Conservation (phyloP, 2,329 filamentous ascomycete genomes). For the Uncinocarpus reesii region DNA sequence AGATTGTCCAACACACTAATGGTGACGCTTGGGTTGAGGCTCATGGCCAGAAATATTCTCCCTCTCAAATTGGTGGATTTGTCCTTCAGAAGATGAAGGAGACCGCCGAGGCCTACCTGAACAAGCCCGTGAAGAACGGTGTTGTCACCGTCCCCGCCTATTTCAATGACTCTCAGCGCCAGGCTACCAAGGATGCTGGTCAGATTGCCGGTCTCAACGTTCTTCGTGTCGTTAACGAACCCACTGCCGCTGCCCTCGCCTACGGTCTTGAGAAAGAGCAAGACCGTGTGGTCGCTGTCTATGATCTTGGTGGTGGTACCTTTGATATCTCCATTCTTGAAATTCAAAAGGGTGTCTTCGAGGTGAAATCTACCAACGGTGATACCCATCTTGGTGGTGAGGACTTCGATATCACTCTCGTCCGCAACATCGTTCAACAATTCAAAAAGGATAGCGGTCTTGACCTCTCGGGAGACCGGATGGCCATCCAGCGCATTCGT, state of each 20-base stretch:
- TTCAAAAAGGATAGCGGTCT: constrained; percentile 95
- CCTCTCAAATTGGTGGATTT: constrained; percentile 96
- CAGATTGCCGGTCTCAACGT: constrained; percentile 94
- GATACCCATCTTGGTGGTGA: constrained; percentile 97
- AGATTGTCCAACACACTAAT: constrained; percentile 94
- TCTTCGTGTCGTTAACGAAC: constrained; percentile 95
- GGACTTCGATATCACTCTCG: constrained; percentile 91
- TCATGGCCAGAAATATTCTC: constrained; percentile 89
- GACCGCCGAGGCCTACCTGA: constrained; percentile 86
- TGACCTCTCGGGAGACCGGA: constrained; percentile 82
- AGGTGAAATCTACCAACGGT: constrained; percentile 98
- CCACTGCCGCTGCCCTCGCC: constrained; percentile 86
- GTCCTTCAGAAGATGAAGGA: constrained; percentile 98
- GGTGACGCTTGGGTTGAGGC: constrained; percentile 94
- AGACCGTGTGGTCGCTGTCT: constrained; percentile 84
- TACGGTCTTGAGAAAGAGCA: constrained; percentile 94
- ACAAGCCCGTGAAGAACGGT: constrained; percentile 85
- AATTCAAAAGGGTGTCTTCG: constrained; percentile 95
- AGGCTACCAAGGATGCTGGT: constrained; percentile 96
- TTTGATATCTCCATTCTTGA: constrained; percentile 98
- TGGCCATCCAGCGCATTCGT: constrained; percentile 98
- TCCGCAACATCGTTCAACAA: constrained; percentile 83
- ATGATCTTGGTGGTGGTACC: constrained; percentile 96
- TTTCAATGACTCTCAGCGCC: constrained; percentile 97
- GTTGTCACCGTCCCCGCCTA: constrained; percentile 96